phyloP scores from a whole-genome alignment of 2,329 filamentous ascomycete genomes.

The Aspergillus pseudotamarii region DNA sequence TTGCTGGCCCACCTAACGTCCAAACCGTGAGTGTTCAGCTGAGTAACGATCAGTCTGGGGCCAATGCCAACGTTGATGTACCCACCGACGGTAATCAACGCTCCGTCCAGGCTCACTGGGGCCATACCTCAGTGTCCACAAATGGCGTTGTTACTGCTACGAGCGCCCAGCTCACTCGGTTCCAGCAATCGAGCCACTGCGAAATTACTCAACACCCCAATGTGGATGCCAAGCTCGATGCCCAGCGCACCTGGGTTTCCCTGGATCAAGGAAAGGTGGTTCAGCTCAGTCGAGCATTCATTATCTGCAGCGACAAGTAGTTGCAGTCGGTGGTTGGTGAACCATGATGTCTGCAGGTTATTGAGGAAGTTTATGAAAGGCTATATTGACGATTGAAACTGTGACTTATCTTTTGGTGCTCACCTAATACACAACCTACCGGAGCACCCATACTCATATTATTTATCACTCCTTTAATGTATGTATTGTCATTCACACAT shows the following conservation, averaged over 20 bases:
- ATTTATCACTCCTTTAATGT: too few relatives aligned
- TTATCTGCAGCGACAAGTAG: not conserved
- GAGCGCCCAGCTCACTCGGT: not conserved
- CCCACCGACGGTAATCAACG: not conserved
- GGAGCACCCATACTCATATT: too few relatives aligned
- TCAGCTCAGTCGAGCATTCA: rapidly evolving
- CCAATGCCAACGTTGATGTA: not conserved
- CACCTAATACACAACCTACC: too few relatives aligned
- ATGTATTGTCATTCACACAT: too few relatives aligned
- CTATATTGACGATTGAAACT: too few relatives aligned
- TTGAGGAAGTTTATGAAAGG: too few relatives aligned
- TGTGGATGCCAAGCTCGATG: not conserved
- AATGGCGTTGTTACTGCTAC: not conserved
- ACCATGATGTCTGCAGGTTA: not conserved
- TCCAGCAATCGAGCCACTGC: not conserved
- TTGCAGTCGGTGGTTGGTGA: not conserved
- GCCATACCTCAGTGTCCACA: not conserved
- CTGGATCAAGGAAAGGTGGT: not conserved
- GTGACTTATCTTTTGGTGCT: too few relatives aligned
- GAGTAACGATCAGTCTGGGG: not conserved
- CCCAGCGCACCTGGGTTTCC: not conserved
- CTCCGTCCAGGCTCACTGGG: not conserved
- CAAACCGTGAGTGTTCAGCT: not conserved
- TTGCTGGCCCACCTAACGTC: not conserved
- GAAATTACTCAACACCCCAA: not conserved